A percentile compares a stretch with the other conserved stretches of the same genome.
These are phyloP conservation scores for Mycena capillaripes DNA, from an alignment of 768 basidiomycete genomes.

Conservation along the genomic window DNA sequence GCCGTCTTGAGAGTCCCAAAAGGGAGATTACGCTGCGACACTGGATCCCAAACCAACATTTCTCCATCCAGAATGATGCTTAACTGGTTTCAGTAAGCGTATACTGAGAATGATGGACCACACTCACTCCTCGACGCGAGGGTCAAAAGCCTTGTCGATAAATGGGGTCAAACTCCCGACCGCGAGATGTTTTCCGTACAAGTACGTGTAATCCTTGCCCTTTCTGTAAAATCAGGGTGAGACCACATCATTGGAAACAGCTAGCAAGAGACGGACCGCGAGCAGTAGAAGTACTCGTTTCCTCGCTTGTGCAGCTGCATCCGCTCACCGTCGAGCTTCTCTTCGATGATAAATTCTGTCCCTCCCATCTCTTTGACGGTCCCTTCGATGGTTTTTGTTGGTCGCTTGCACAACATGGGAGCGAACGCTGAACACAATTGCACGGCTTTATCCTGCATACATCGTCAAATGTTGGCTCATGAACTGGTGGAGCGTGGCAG, in stretches of 20 bases:
- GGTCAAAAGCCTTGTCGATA: conserved; percentile 83
- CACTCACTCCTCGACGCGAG: conserved; percentile 84
- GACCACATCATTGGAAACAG: conserved; percentile 15
- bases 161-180: conserved; percentile 90
- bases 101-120: conserved; percentile 12
- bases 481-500: neutral
- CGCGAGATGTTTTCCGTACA: conserved; percentile 90
- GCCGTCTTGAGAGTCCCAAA: conserved; percentile 97
- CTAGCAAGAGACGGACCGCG: conserved; percentile 66
- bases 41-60: conserved; percentile 98
- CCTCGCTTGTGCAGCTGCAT: conserved; percentile 96
- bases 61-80: conserved; percentile 98
- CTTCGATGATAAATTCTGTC: conserved; percentile 89
- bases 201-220: conserved; percentile 90
- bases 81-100: conserved; percentile 2
- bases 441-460: conserved; percentile 81
- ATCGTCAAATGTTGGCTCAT: neutral
- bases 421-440: conserved; percentile 90
- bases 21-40: conserved; percentile 87
- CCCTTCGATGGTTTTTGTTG: conserved; percentile 84
- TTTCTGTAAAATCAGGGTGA: conserved; percentile 64
- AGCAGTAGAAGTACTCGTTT: conserved; percentile 93
- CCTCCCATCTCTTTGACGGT: conserved; percentile 89
- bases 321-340: conserved; percentile 97
- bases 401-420: conserved; percentile 95